Evolutionary conservation across 306 rosid species (phyloP).

Genomic region (Fragaria iinumae): DNA sequence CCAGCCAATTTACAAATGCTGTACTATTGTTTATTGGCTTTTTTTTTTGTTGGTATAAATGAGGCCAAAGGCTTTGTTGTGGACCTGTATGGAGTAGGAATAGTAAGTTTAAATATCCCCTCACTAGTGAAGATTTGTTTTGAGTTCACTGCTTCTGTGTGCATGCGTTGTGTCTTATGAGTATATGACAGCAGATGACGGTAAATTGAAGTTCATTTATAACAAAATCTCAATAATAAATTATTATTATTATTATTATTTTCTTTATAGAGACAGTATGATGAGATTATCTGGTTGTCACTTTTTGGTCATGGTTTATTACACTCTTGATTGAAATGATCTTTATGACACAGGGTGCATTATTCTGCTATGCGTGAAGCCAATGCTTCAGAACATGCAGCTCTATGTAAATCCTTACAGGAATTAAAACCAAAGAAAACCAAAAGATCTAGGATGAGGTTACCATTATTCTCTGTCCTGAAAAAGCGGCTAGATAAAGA

Average conservation of each 20-base stretch:
- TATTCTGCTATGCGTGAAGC: slow-evolving; percentile 52
- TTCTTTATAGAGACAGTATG: neutral
- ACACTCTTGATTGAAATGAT: slow-evolving; percentile 18
- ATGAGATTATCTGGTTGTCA: neutral
- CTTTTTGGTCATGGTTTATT: neutral
- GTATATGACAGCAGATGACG: neutral
- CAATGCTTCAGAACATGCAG: slow-evolving; percentile 37
- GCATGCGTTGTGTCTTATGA: neutral
- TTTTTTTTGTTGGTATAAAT: too few species aligned
- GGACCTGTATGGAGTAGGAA: neutral
- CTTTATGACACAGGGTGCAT: slow-evolving; percentile 42
- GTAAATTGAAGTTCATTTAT: neutral
- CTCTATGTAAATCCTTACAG: slow-evolving; percentile 15
- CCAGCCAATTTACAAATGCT: neutral
- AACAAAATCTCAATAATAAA: neutral
- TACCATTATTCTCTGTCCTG: slow-evolving; percentile 1
- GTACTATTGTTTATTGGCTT: neutral
- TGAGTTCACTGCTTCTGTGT: neutral
- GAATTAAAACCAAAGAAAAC: slow-evolving; percentile 25
- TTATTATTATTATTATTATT: neutral
- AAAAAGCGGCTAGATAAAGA: neutral
- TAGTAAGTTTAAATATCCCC: neutral
- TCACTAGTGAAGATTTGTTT: neutral
- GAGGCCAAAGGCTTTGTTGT: neutral
- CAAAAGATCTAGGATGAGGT: slow-evolving; percentile 11